Evolutionary conservation across 352 stramenopile genomes (phyloP).

Genomic region (Globisporangium viniferum): DNA sequence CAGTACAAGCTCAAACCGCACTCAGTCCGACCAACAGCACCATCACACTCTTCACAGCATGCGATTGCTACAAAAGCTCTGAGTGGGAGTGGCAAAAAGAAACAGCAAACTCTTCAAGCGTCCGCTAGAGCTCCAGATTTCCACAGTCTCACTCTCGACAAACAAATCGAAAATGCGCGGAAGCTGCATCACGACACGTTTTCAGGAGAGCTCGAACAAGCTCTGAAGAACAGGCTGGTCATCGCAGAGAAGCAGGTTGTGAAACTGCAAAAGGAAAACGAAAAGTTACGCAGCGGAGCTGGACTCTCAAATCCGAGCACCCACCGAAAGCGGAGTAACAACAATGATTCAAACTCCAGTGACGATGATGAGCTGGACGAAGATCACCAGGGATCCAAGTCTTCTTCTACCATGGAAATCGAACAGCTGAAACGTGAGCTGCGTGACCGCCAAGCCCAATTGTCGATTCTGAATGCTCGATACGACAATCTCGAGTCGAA

Average conservation of each 20-base stretch:
- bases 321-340: constrained; percentile 26
- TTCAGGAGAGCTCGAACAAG: constrained; percentile 58
- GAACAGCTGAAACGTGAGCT: constrained; percentile 74
- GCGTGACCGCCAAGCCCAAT: constrained; percentile 74
- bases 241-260: constrained; percentile 68
- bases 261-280: constrained; percentile 70
- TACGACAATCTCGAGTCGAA: constrained; percentile 90
- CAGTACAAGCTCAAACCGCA: constrained; percentile 25
- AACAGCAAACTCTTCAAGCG: background rate
- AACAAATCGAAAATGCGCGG: constrained; percentile 40
- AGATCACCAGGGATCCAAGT: constrained; percentile 12
- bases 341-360: constrained; percentile 19
- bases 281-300: constrained; percentile 33
- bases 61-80: constrained; percentile 16
- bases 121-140: constrained; percentile 19
- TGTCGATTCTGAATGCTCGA: constrained; percentile 82
- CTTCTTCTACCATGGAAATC: constrained; percentile 25
- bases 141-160: constrained; percentile 29
- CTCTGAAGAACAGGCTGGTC: constrained; percentile 67
- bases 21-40: background rate
- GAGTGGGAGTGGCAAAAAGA: background rate
- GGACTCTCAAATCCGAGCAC: constrained; percentile 4
- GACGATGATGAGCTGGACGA: constrained; percentile 27
- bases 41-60: background rate
- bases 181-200: constrained; percentile 51